Conservation (phyloP, 2,329 filamentous ascomycete genomes). For the Thelonectria blattea region DNA sequence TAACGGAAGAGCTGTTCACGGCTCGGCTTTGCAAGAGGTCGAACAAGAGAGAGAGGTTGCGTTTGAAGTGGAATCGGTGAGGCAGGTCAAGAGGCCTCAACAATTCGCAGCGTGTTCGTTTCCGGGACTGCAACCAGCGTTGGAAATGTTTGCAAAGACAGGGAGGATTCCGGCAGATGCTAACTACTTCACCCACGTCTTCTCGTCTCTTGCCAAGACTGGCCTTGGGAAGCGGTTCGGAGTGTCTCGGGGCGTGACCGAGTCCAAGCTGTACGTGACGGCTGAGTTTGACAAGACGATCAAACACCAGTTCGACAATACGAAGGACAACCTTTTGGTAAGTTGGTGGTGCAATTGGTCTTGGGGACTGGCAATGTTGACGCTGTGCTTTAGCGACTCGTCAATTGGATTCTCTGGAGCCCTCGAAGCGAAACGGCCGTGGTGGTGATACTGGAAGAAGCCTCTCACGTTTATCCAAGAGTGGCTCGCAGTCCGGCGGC, state of each 20-base stretch:
- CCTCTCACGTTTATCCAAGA: slow-evolving; percentile 57
- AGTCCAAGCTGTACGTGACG: slow-evolving; percentile 41
- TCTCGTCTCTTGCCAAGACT: neutral
- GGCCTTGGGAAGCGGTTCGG: neutral
- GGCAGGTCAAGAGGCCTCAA: slow-evolving; percentile 58
- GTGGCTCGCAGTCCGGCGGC: slow-evolving; percentile 61
- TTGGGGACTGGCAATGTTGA: neutral
- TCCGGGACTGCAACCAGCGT: slow-evolving; percentile 53
- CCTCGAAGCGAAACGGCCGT: slow-evolving; percentile 53
- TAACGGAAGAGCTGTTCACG: slow-evolving; percentile 44
- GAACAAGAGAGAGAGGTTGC: slow-evolving; percentile 64
- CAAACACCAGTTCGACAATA: slow-evolving; percentile 29
- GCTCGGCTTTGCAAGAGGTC: slow-evolving; percentile 64
- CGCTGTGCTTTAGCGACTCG: slow-evolving; percentile 44
- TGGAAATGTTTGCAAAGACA: slow-evolving; percentile 54
- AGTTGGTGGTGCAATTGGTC: neutral
- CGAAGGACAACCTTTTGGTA: slow-evolving; percentile 34
- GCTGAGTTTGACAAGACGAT: slow-evolving; percentile 33
- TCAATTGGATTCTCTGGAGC: slow-evolving; percentile 68
- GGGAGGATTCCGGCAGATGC: slow-evolving; percentile 50
- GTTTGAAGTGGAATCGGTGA: slow-evolving; percentile 61
- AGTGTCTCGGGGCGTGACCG: slow-evolving; percentile 22
- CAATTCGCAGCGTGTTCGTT: slow-evolving; percentile 51
- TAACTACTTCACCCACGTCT: slow-evolving; percentile 16
- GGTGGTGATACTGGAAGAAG: slow-evolving; percentile 64